Conservation (phyloP, 1,284 basidiomycete species). For the Rhizopogon hawkerae region DNA sequence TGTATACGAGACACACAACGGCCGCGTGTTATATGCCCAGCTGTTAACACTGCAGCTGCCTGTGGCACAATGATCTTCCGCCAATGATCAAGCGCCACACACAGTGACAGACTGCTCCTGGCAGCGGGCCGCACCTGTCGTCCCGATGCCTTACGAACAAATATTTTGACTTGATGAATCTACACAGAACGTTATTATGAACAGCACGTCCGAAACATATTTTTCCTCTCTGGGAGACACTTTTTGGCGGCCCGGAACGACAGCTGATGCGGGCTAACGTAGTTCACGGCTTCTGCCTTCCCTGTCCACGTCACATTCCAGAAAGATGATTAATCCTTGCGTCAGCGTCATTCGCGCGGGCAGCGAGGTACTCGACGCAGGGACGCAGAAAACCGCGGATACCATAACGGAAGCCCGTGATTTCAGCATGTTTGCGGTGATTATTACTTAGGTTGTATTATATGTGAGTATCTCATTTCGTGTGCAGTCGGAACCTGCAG, state of each 20-base stretch:
- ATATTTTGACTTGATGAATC: neutral
- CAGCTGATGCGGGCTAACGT: slow-evolving; percentile 6
- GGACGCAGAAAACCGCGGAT: slow-evolving; percentile 15
- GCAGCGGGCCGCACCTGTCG: neutral
- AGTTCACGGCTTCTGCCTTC: slow-evolving; percentile 10
- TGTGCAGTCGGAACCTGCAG: neutral
- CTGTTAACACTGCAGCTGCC: neutral
- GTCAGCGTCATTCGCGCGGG: slow-evolving; percentile 11
- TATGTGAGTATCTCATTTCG: neutral
- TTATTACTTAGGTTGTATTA: neutral
- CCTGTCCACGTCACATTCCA: slow-evolving; percentile 11
- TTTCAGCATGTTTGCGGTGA: slow-evolving; percentile 1
- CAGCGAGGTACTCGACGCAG: slow-evolving; percentile 16
- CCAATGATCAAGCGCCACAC: neutral
- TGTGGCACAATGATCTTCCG: neutral
- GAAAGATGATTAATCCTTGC: slow-evolving; percentile 11
- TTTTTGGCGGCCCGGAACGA: slow-evolving; percentile 4
- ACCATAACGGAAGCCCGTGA: neutral
- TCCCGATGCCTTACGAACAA: neutral
- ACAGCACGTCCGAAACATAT: slow-evolving; percentile 1
- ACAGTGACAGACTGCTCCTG: neutral
- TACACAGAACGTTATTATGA: neutral
- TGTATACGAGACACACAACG: neutral
- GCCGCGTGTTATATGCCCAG: neutral
- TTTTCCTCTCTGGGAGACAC: slow-evolving; percentile 17